These are phyloP conservation scores for Kentomonas sorsogonicus DNA, from an alignment of 208 protist species.

Conservation along the genomic window DNA sequence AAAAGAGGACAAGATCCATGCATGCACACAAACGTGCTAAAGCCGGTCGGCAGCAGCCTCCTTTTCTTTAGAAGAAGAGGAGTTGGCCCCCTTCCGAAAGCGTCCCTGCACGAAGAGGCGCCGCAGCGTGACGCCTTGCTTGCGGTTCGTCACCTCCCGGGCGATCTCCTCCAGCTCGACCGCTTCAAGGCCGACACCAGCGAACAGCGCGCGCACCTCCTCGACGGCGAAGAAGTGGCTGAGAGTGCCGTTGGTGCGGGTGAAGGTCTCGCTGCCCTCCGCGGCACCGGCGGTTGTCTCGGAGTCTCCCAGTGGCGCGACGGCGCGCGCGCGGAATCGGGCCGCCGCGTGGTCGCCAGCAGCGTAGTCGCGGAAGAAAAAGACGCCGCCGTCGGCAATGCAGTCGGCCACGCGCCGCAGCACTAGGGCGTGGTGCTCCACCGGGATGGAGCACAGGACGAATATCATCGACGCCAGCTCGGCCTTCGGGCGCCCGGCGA, in stretches of 20 bases:
- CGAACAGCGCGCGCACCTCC: conserved; percentile 59
- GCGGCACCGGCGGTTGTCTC: not conserved
- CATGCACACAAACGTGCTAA: not conserved
- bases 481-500: not conserved
- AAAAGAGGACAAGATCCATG: not conserved
- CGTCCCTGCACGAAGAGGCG: conserved; percentile 79
- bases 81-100: too few relatives aligned
- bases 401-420: conserved; percentile 51
- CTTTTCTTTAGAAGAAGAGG: too few relatives aligned
- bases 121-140: conserved; percentile 34
- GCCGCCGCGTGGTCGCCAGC: conserved; percentile 66
- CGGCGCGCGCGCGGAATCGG: conserved; percentile 44
- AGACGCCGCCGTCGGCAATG: conserved; percentile 55
- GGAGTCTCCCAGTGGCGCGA: too few relatives aligned
- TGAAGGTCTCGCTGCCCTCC: conserved; percentile 47
- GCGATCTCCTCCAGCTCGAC: conserved; percentile 56
- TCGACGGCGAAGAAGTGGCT: conserved; percentile 83
- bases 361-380: conserved; percentile 90
- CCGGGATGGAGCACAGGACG: conserved; percentile 90
- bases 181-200: conserved; percentile 37
- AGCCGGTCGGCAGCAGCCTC: not conserved
- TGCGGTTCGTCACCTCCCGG: conserved; percentile 73
- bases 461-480: conserved; percentile 82
- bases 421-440: conserved; percentile 39
- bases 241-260: conserved; percentile 79